Conservation (phyloP, 345 rosid genomes). For the Toxicodendron radicans region DNA sequence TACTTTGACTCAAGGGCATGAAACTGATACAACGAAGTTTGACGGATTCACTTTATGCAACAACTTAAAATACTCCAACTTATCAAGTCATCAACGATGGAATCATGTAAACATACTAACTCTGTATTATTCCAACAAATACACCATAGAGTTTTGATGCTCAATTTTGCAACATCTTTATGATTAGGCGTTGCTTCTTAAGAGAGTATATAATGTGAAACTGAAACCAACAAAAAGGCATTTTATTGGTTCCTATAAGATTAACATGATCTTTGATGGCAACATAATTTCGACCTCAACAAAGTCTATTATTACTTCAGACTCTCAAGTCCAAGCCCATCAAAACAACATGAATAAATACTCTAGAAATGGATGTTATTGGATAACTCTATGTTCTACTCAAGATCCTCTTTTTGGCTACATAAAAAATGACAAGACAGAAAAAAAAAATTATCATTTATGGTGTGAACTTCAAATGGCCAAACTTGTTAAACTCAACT, state of each 20-base stretch:
- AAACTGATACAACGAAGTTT: neutral
- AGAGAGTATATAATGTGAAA: neutral
- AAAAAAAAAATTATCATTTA: too few species aligned
- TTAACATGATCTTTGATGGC: neutral
- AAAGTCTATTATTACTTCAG: neutral
- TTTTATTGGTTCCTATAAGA: neutral
- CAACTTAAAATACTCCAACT: neutral
- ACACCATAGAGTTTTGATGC: neutral
- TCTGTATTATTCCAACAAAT: neutral
- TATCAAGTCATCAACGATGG: neutral
- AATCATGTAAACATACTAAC: neutral
- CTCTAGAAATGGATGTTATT: neutral
- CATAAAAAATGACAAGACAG: neutral
- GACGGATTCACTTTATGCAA: neutral
- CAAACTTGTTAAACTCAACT: slow-evolving; percentile 1
- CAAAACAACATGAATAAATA: neutral
- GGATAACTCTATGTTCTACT: neutral
- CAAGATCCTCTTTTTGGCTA: neutral
- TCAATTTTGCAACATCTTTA: neutral
- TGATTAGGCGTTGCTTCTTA: neutral
- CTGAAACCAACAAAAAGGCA: neutral
- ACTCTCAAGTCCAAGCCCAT: neutral
- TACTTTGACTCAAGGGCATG: neutral
- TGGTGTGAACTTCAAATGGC: neutral
- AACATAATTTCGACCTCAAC: neutral